Evolutionary conservation across 2,329 filamentous ascomycete genomes (phyloP), one percentile per base, ranked within the genome.

Genomic region (Knoxdaviesia proteae): DNA sequence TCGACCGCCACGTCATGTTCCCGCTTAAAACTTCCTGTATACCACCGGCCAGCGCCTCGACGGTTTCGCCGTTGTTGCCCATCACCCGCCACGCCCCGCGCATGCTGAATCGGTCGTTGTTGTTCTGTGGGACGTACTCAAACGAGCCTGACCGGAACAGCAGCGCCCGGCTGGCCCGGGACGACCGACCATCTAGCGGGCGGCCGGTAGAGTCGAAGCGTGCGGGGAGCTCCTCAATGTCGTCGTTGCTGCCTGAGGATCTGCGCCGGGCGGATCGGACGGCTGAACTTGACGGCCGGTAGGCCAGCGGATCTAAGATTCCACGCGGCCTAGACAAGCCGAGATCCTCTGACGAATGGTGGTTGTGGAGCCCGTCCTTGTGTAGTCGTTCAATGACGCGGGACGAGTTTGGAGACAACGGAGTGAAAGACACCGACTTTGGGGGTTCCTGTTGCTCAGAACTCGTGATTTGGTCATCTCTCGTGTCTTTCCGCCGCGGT

Each of bases 401-500:
- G 8, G 44, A 45, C 6, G 46, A 47, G 42, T 64, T 61, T 1
- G 67, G 67, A 3, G 67, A 70, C 36, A 71, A 50, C 0, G 67
- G 67, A 3, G 61, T 58, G 43, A 69, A 71, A 2, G 55, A 49
- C 1, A 70, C 65, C 1, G 62, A 61, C 46, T 67, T 67, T 29
- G 56, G 46, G 7, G 48, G 46, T 49, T 47, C 9, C 46, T 32
- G 40, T 34, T 32, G 36, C 40, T 8, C 9, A 31, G 34, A 34
- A 34, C n/a, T 30, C 33, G 9, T 31, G 34, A 32, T 34, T 32
- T 10, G 31, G 33, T 1, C n/a, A 20, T 34, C 40, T 34, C 34
- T 42, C 36, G 29, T 7, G 4, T 8, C 30, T 32, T 29, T 42
- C 32, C 34, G 32, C 40, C 31, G 20, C 20, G 20, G 20, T 20